Evolutionary conservation across 257 asterid genomes (phyloP), one percentile per base, ranked within the genome.

Genomic region (Eucommia ulmoides): DNA sequence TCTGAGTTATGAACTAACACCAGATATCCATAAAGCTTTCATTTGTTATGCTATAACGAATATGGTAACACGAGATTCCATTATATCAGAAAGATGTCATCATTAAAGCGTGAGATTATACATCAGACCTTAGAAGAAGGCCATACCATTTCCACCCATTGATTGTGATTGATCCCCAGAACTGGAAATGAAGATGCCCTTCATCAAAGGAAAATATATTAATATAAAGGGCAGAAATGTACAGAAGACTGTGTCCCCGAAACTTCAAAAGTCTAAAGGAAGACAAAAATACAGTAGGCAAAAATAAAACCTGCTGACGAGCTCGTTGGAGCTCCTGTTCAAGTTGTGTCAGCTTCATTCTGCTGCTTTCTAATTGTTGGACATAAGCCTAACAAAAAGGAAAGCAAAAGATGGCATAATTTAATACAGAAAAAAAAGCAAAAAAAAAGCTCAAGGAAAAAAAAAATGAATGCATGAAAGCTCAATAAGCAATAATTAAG

Each of bases 241-340:
- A 12, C 7, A 29, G 8, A 29, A 29, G 12, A 16, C 20, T 0
- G 3, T 42, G 20, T 19, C 19, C 10, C 48, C 19, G 48, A 21
- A 16, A 16, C 48, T 16, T 16, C 6, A 42, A 42, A 42, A 2
- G 44, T 4, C 3, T n/a, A n/a, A 35, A n/a, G n/a, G n/a, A 35
- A 17, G 16, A 35, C 9, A 35, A 42, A 3, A 42, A 42, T 2
- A 6, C n/a, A 15, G 2, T 42, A 18, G 48, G 48, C 48, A 42
- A 1, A 16, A 51, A 22, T 63, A 60, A 17, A 60, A 85, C 98
- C 96, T 89, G 98, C 64, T 89, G 98, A 55, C 98, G 74, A 53
- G 98, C 98, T 63, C 98, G 81, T 75, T 89, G 98, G 63, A 89
- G 93, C 73, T 89, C 98, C 70, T 89, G 98, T 65, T 89, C 98